Conservation (phyloP, 2,329 filamentous ascomycete species). For the Fusarium sp. region DNA sequence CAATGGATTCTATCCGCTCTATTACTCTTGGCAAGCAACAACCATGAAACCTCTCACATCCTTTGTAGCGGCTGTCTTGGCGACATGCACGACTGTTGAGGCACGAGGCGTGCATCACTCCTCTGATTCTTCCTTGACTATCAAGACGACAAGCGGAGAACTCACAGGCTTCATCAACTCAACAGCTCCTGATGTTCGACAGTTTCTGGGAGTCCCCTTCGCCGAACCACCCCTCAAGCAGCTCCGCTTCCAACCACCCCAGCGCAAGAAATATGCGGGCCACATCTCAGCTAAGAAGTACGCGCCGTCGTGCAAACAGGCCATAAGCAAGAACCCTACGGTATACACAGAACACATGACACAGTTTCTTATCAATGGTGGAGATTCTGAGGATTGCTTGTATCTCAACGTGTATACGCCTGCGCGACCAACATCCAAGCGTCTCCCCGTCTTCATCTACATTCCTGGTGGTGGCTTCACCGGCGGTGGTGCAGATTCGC, state of each 20-base stretch:
- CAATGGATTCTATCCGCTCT: too few relatives aligned
- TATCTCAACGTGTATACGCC: slow-evolving; percentile 25
- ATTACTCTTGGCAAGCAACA: background rate
- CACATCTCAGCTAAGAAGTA: slow-evolving; percentile 5
- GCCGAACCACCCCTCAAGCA: slow-evolving; percentile 20
- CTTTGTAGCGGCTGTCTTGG: background rate
- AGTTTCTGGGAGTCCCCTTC: slow-evolving; percentile 21
- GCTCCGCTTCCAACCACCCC: slow-evolving; percentile 20
- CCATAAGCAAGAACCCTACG: slow-evolving; percentile 9
- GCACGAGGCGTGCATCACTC: background rate
- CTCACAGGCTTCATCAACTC: slow-evolving; percentile 16
- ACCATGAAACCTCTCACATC: slow-evolving; percentile 13
- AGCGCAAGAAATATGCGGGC: background rate
- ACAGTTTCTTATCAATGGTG: slow-evolving; percentile 18
- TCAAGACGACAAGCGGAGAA: slow-evolving; percentile 16
- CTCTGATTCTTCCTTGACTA: background rate
- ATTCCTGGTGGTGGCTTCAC: slow-evolving; percentile 22
- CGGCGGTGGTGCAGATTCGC: slow-evolving; percentile 10
- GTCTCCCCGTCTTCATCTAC: slow-evolving; percentile 18
- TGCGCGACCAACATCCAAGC: background rate
- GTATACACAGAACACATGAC: slow-evolving; percentile 21
- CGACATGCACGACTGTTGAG: background rate
- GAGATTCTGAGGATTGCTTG: slow-evolving; percentile 18
- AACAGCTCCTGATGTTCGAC: slow-evolving; percentile 12
- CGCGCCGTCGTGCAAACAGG: slow-evolving; percentile 23